Percentiles rank a stretch among this genome's conserved stretches.
These are phyloP conservation scores for Cutaneotrichosporon sp. DNA, from an alignment of 1,284 basidiomycete species.

Conservation along the genomic window DNA sequence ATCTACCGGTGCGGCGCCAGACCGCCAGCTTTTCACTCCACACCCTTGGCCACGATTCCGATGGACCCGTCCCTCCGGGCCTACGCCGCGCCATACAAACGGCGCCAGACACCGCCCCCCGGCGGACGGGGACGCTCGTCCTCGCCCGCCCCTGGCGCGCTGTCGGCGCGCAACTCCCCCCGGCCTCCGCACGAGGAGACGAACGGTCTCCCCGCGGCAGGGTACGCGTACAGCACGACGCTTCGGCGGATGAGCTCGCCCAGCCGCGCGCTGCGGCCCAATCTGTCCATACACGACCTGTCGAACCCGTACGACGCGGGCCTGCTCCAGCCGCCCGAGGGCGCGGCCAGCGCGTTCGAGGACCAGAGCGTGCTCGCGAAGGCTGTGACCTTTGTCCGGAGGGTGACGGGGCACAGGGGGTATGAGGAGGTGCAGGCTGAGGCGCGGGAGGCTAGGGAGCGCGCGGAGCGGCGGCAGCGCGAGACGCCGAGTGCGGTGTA, in stretches of 20 bases:
- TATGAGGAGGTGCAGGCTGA: conserved; percentile 27
- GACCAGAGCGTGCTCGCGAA: conserved; percentile 7
- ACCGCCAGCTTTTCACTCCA: not conserved
- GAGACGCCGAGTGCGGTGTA: conserved; percentile 45
- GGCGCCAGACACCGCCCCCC: not conserved
- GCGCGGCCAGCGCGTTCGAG: conserved; percentile 8
- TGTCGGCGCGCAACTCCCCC: not conserved
- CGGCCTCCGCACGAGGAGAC: not conserved
- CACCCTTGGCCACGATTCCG: not conserved
- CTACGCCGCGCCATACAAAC: conserved; percentile 10
- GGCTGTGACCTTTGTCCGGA: conserved; percentile 19
- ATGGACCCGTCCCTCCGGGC: conserved; percentile 2
- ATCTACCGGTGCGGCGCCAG: not conserved
- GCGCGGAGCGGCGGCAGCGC: conserved; percentile 33
- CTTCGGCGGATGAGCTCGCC: conserved; percentile 57
- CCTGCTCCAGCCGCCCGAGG: not conserved
- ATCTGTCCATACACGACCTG: conserved; percentile 5
- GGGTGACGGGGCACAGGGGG: conserved; percentile 25
- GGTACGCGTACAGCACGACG: conserved; percentile 74
- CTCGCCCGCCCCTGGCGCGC: not conserved
- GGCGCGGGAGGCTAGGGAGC: conserved; percentile 22
- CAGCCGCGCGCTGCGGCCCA: conserved; percentile 8
- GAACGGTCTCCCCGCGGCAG: not conserved
- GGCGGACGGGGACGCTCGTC: not conserved
- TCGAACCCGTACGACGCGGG: conserved; percentile 14